Base-by-base conservation (phyloP, 305 asterid genomes). In the Fraxinus velutina region DNA sequence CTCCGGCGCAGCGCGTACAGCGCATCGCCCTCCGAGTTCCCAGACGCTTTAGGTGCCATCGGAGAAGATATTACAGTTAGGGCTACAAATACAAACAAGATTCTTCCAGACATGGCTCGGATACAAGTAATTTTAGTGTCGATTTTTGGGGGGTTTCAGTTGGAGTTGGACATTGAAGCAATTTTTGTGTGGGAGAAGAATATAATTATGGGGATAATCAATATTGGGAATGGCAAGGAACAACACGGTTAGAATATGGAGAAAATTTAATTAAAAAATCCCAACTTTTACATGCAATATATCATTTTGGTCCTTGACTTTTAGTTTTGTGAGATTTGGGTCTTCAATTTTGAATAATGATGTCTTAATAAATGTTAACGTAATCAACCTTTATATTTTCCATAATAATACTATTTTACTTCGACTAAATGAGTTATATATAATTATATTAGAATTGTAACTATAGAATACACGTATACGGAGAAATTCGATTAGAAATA, bases 11-110 rank as follows among this genome's bases (percentile, higher is more conserved):
- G 91, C 73, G 98, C 93, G 89, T 82, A 89, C 36, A 95, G 97
- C 83, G 97, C 99, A 89, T 95, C 99, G 8, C 97, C 97, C 78
- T 95, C 99, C 0, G 97, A 91, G 89, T 95, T 95, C 3, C 90
- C 96, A 77, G 47, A 75, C 24, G 84, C 97, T 64, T 76, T 79
- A 55, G 81, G 89, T 62, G 88, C 85, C 73, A 88, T 34, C 9
- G 85, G 19, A 13, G 88, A 78, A 30, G 88, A 78, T 82, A 78
- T 72, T 32, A 86, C 34, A 44, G 87, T 27, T 62, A 92, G 73
- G 78, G 82, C 84, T 19, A 83, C 79, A 68, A 85, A 68, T 37
- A 88, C 81, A 83, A 76, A 79, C 22, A 82, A 83, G 78, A 50
- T 82, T 57, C 86, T 82, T 55, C 83, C 73, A 24, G 86, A 86